Conservation (phyloP, 2,329 filamentous ascomycete species). For the Cytospora piceae region DNA sequence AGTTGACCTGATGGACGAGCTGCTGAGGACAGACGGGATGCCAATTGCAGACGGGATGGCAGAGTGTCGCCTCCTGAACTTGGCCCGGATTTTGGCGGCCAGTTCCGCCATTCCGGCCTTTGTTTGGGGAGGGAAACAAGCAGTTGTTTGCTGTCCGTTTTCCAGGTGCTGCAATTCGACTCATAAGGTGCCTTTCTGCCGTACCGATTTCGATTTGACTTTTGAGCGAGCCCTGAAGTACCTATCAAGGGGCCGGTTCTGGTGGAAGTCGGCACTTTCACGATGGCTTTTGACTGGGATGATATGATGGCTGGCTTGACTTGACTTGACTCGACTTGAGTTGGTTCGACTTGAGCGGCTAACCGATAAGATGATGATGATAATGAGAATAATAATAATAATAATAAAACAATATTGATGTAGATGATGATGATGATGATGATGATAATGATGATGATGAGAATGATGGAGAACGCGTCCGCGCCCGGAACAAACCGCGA, state of each 20-base stretch:
- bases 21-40: slow-evolving; percentile 42
- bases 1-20: slow-evolving; percentile 35
- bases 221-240: neutral
- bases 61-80: slow-evolving; percentile 50
- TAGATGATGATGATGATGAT: too few relatives aligned
- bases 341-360: neutral
- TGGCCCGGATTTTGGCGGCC: slow-evolving; percentile 52
- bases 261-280: neutral
- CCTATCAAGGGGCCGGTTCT: neutral
- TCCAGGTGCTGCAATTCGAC: neutral
- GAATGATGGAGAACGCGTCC: neutral
- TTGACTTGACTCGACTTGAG: neutral
- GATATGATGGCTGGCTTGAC: neutral
- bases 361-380: neutral
- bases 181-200: neutral
- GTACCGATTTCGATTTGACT: neutral
- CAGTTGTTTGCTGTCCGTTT: neutral
- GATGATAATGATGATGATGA: too few relatives aligned
- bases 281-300: neutral
- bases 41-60: slow-evolving; percentile 34
- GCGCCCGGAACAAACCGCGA: neutral
- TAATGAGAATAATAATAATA: too few relatives aligned
- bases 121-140: neutral
- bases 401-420: too few relatives aligned
- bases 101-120: slow-evolving; percentile 48